Evolutionary conservation across 352 stramenopile species (phyloP).

Genomic region (Phytophthora ohioensis): DNA sequence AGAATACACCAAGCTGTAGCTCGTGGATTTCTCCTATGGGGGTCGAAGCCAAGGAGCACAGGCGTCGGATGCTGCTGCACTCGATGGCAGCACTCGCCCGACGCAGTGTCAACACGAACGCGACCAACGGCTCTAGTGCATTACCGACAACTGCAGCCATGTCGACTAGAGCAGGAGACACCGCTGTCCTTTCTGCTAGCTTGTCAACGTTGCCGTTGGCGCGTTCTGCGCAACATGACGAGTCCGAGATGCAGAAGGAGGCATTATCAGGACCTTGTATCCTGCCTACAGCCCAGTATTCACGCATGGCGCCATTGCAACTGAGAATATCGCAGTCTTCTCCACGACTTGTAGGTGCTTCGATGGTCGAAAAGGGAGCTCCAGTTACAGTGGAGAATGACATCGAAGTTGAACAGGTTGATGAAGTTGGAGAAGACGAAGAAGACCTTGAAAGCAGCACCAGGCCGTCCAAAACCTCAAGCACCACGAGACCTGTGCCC

Average conservation of each 20-base stretch:
- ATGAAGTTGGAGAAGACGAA: conserved; percentile 26
- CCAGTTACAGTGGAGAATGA: background rate
- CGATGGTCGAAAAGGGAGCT: conserved; percentile 28
- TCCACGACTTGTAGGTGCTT: conserved; percentile 31
- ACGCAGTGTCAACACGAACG: conserved; percentile 23
- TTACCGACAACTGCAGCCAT: conserved; percentile 7
- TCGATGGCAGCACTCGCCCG: conserved; percentile 50
- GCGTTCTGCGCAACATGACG: conserved; percentile 16
- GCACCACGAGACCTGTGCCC: conserved; percentile 1
- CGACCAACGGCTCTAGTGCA: conserved; percentile 9
- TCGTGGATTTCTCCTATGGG: conserved; percentile 38
- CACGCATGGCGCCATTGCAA: conserved; percentile 24
- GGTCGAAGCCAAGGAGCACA: conserved; percentile 48
- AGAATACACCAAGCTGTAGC: conserved; percentile 22
- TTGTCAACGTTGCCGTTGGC: conserved; percentile 35
- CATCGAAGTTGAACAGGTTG: conserved; percentile 5
- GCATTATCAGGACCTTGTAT: conserved; percentile 20
- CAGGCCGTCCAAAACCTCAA: background rate
- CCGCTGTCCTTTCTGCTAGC: conserved; percentile 36
- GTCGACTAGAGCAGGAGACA: conserved; percentile 26
- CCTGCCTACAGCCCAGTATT: conserved; percentile 15
- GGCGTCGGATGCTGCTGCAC: conserved; percentile 43
- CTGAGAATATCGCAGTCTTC: conserved; percentile 40
- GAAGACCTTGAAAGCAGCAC: conserved; percentile 17
- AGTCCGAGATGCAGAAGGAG: conserved; percentile 27